phyloP scores from a whole-genome alignment of 2,329 filamentous ascomycete genomes.

The Myriosclerotinia duriaeana region DNA sequence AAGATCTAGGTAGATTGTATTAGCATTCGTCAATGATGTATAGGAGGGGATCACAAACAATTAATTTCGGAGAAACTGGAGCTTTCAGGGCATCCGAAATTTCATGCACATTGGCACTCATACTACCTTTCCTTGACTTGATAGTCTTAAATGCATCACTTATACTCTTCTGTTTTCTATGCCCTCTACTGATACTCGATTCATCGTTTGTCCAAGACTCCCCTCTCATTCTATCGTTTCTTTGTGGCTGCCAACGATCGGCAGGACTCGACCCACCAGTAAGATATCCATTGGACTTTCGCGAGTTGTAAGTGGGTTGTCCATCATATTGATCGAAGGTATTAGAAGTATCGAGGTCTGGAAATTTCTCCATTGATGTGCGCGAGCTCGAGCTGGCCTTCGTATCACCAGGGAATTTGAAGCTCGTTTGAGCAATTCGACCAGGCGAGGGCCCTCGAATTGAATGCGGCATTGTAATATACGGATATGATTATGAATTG shows the following conservation, averaged over 20 bases:
- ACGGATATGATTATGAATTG: slow-evolving; percentile 5
- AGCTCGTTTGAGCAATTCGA: slow-evolving; percentile 35
- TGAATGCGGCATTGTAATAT: slow-evolving; percentile 45
- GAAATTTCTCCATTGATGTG: slow-evolving; percentile 56
- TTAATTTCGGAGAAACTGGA: slow-evolving; percentile 81
- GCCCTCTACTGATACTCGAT: slow-evolving; percentile 42
- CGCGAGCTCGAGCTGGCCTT: slow-evolving; percentile 31
- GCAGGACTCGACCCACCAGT: slow-evolving; percentile 40
- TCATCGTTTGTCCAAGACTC: slow-evolving; percentile 32
- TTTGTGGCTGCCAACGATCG: slow-evolving; percentile 63
- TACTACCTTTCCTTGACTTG: slow-evolving; percentile 75
- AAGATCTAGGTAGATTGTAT: slow-evolving; percentile 58
- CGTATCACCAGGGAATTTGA: slow-evolving; percentile 38
- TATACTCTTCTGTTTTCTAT: slow-evolving; percentile 80
- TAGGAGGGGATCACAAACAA: slow-evolving; percentile 57
- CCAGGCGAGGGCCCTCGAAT: slow-evolving; percentile 43
- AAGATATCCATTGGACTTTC: slow-evolving; percentile 35
- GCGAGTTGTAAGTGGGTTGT: slow-evolving; percentile 27
- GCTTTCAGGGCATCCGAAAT: slow-evolving; percentile 87
- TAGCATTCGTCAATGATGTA: slow-evolving; percentile 28
- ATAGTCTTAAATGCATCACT: slow-evolving; percentile 85
- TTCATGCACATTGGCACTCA: slow-evolving; percentile 91
- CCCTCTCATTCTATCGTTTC: slow-evolving; percentile 45
- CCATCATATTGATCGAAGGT: slow-evolving; percentile 25
- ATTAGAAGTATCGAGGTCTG: slow-evolving; percentile 50